These are phyloP conservation scores for Aspergillus udagawae DNA, from an alignment of 2,329 filamentous ascomycete genomes.

Conservation along the genomic window DNA sequence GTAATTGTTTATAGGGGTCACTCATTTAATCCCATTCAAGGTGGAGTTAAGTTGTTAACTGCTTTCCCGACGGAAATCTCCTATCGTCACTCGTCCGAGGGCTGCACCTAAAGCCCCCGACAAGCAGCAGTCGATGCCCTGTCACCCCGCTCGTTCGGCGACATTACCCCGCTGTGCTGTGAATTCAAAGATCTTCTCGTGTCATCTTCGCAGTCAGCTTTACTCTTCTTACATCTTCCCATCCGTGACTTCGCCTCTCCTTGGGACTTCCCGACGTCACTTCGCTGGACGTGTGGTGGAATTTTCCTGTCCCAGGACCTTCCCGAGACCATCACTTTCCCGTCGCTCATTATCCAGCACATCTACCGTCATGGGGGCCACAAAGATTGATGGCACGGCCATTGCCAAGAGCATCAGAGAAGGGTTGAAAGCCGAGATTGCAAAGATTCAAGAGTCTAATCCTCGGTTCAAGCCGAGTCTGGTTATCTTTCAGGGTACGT, in stretches of 20 bases:
- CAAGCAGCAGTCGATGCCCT: slow-evolving; percentile 29
- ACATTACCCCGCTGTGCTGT: slow-evolving; percentile 23
- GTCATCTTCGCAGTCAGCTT: slow-evolving; percentile 16
- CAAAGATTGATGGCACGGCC: slow-evolving; percentile 91
- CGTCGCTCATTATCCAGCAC: slow-evolving; percentile 49
- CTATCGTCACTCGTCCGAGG: slow-evolving; percentile 5
- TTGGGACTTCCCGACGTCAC: slow-evolving; percentile 8
- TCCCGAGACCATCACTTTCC: slow-evolving; percentile 14
- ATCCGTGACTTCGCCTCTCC: slow-evolving; percentile 8
- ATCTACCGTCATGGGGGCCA: slow-evolving; percentile 69
- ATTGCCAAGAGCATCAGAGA: slow-evolving; percentile 91
- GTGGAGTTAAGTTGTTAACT: neutral
- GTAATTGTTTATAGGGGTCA: neutral
- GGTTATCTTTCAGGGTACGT: slow-evolving; percentile 88
- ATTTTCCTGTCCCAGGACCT: slow-evolving; percentile 15
- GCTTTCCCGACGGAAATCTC: slow-evolving; percentile 7
- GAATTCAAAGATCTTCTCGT: slow-evolving; percentile 11
- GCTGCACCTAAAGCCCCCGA: slow-evolving; percentile 6
- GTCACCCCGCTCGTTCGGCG: slow-evolving; percentile 21
- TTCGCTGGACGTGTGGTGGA: slow-evolving; percentile 13
- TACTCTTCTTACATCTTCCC: slow-evolving; percentile 7
- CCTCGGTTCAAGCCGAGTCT: slow-evolving; percentile 83
- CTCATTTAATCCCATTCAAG: neutral
- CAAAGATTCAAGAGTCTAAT: slow-evolving; percentile 73
- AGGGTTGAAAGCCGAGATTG: slow-evolving; percentile 74